These are phyloP conservation scores for Santalum album DNA, from an alignment of 164 flowering plant genomes.

Conservation along the genomic window DNA sequence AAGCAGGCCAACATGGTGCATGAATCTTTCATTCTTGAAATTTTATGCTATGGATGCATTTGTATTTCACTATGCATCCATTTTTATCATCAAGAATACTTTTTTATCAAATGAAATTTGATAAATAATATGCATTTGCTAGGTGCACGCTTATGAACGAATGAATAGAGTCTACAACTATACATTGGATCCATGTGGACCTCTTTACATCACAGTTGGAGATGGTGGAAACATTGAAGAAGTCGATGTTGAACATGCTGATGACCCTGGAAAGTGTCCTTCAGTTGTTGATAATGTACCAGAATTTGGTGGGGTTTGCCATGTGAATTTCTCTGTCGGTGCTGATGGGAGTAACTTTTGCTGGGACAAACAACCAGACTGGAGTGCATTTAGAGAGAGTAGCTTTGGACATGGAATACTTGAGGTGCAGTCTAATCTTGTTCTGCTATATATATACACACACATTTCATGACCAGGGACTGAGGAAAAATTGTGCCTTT, in stretches of 20 bases:
- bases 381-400: constrained; percentile 94
- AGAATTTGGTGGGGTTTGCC: constrained; percentile 76
- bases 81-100: neutral
- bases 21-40: too few relatives aligned
- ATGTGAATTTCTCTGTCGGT: constrained; percentile 66
- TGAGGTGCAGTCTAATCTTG: constrained; percentile 46
- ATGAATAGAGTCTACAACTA: constrained; percentile 82
- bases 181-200: constrained; percentile 71
- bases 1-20: too few relatives aligned
- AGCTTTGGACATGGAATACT: constrained; percentile 97
- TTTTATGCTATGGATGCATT: too few relatives aligned
- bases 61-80: too few relatives aligned
- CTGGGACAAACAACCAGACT: constrained; percentile 88
- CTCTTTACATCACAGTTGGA: constrained; percentile 72
- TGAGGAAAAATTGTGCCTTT: neutral
- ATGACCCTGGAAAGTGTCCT: constrained; percentile 90
- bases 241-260: constrained; percentile 73
- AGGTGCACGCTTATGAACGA: constrained; percentile 96
- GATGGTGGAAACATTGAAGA: constrained; percentile 92
- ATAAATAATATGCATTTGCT: neutral
- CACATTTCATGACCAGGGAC: neutral
- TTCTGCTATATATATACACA: neutral
- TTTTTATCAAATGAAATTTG: neutral
- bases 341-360: constrained; percentile 76
- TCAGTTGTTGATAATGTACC: constrained; percentile 51